Conservation (phyloP, 495 filamentous ascomycete genomes). For the Apodospora peruviana region DNA sequence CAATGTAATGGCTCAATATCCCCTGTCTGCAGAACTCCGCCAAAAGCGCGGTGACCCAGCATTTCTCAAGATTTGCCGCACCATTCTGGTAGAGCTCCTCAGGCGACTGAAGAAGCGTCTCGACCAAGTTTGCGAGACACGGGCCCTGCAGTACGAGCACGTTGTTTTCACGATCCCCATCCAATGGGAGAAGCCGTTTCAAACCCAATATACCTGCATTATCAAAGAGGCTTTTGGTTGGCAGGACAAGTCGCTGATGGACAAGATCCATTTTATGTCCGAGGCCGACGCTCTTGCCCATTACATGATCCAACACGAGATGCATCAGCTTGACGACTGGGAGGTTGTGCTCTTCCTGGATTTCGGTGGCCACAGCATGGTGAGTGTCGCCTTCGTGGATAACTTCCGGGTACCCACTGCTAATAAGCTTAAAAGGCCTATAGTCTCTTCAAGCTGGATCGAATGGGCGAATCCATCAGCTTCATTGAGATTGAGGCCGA, state of each 20-base stretch:
- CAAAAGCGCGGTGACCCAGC: neutral
- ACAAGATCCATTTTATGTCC: neutral
- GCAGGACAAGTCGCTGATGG: neutral
- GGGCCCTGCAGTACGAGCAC: neutral
- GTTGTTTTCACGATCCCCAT: slow-evolving; percentile 1
- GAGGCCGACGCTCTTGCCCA: slow-evolving; percentile 6
- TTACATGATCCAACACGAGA: slow-evolving; percentile 1
- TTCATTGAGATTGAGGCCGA: slow-evolving; percentile 2
- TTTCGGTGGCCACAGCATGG: slow-evolving; percentile 7
- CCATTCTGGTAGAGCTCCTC: neutral
- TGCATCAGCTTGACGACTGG: slow-evolving; percentile 2
- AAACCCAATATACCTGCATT: neutral
- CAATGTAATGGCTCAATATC: slow-evolving; percentile 1
- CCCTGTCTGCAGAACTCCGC: neutral
- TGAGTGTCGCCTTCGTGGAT: neutral
- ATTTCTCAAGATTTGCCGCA: neutral
- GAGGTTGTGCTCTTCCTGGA: slow-evolving; percentile 6
- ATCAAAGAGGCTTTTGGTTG: slow-evolving; percentile 2
- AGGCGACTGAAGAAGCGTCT: neutral
- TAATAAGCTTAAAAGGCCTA: neutral
- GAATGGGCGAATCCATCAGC: neutral
- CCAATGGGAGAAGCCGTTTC: slow-evolving; percentile 4
- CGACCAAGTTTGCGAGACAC: neutral
- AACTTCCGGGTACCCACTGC: too few relatives aligned
- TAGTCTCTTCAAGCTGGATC: neutral